A percentile compares a stretch with the other conserved stretches of the same genome.
These are phyloP conservation scores for Ambrosia trifida DNA, from an alignment of 129 eudicot species.

Conservation along the genomic window DNA sequence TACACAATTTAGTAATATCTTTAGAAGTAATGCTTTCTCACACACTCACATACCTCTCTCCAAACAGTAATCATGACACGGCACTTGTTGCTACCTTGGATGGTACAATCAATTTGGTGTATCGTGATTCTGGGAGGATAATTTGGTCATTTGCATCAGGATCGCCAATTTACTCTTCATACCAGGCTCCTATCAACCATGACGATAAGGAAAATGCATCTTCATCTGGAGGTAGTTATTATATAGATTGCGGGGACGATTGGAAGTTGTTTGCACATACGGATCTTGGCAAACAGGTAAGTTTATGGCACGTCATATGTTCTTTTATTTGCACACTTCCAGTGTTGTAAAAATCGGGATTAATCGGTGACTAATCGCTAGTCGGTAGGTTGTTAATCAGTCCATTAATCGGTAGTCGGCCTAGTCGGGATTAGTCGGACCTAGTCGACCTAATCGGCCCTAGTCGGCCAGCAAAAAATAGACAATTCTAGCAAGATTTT, in stretches of 20 bases:
- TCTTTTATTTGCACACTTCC: slow-evolving; percentile 14
- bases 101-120: slow-evolving; percentile 68
- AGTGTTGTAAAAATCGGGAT: no score
- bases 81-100: slow-evolving; percentile 74
- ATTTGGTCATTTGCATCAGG: slow-evolving; percentile 92
- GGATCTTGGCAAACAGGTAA: slow-evolving; percentile 59
- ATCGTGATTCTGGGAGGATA: slow-evolving; percentile 51
- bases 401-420: no score
- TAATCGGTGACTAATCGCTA: no score
- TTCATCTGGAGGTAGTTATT: slow-evolving; percentile 45
- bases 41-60: slow-evolving; percentile 22
- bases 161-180: slow-evolving; percentile 72
- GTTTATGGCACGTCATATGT: slow-evolving; percentile 7
- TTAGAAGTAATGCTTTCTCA: slow-evolving; percentile 9
- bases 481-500: no score
- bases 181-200: slow-evolving; percentile 55
- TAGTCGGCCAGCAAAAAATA: no score
- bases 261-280: slow-evolving; percentile 70
- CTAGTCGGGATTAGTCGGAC: no score
- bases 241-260: slow-evolving; percentile 76
- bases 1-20: slow-evolving; percentile 9
- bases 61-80: slow-evolving; percentile 57
- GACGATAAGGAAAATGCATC: slow-evolving; percentile 49
- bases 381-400: no score
- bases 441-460: no score